Evolutionary conservation across 257 asterid genomes (phyloP).

Genomic region (Striga asiatica): DNA sequence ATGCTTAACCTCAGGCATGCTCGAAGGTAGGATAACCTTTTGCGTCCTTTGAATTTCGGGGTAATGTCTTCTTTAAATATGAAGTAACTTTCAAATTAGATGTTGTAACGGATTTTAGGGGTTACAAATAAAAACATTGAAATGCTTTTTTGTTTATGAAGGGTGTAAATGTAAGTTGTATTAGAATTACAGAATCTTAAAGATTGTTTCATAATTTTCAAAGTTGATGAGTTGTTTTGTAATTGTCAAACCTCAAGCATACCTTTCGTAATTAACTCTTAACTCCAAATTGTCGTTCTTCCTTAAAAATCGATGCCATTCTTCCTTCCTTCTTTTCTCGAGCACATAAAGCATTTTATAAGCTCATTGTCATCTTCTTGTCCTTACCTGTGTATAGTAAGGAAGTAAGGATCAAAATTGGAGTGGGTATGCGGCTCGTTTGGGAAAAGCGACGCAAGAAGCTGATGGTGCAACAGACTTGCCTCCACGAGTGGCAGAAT

Average conservation of each 20-base stretch:
- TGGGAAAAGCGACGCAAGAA: conserved; percentile 82
- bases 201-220: too few species aligned
- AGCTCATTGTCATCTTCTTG: not conserved
- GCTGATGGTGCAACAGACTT: conserved; percentile 67
- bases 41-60: not conserved
- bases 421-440: conserved; percentile 68
- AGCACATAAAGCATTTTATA: too few species aligned
- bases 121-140: too few species aligned
- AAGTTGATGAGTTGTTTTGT: too few species aligned
- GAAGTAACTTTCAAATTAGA: too few species aligned
- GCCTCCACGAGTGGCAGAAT: conserved; percentile 72
- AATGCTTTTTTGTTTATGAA: too few species aligned
- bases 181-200: too few species aligned
- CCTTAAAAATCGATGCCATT: too few species aligned
- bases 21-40: conserved; percentile 49
- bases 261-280: not conserved
- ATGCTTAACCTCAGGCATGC: conserved; percentile 70
- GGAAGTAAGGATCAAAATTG: conserved; percentile 72
- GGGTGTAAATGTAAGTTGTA: too few species aligned
- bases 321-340: too few species aligned
- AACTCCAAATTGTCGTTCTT: too few species aligned
- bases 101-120: too few species aligned
- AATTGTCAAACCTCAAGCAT: not conserved
- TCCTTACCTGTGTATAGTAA: conserved; percentile 30
- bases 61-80: not conserved